Evolutionary conservation across 306 rosid genomes (phyloP).

Genomic region (Cicer pinnatifidum): DNA sequence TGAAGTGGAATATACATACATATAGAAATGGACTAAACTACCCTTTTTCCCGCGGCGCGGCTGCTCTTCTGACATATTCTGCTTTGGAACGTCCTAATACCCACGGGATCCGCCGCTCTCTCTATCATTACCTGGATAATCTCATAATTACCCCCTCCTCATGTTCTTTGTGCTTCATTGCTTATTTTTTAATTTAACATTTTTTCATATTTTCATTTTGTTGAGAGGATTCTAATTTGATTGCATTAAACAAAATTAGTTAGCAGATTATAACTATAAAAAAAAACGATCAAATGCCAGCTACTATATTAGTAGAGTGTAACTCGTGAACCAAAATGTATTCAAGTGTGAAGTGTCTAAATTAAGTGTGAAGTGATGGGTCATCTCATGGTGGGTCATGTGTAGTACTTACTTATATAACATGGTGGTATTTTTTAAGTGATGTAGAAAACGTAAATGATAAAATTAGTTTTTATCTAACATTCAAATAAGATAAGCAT

Average conservation of each 20-base stretch:
- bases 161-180: neutral
- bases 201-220: too few relatives aligned
- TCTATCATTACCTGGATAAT: slow-evolving; percentile 39
- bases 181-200: neutral
- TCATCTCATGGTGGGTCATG: too few relatives aligned
- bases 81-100: slow-evolving; percentile 10
- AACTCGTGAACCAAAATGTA: too few relatives aligned
- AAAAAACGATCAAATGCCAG: too few relatives aligned
- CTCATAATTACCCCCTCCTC: slow-evolving; percentile 32
- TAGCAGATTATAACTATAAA: too few relatives aligned
- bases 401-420: too few relatives aligned
- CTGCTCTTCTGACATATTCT: slow-evolving; percentile 46
- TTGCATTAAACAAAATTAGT: too few relatives aligned
- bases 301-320: too few relatives aligned
- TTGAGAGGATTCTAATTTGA: too few relatives aligned
- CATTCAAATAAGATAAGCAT: neutral
- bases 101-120: slow-evolving; percentile 35
- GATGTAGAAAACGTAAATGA: neutral
- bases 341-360: too few relatives aligned
- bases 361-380: too few relatives aligned
- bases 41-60: slow-evolving; percentile 61
- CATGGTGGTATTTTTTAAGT: neutral
- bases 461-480: neutral
- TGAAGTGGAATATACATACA: neutral
- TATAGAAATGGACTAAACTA: slow-evolving; percentile 26